Base-by-base conservation (phyloP, 1,284 basidiomycete species). In the Abortiporus biennis region DNA sequence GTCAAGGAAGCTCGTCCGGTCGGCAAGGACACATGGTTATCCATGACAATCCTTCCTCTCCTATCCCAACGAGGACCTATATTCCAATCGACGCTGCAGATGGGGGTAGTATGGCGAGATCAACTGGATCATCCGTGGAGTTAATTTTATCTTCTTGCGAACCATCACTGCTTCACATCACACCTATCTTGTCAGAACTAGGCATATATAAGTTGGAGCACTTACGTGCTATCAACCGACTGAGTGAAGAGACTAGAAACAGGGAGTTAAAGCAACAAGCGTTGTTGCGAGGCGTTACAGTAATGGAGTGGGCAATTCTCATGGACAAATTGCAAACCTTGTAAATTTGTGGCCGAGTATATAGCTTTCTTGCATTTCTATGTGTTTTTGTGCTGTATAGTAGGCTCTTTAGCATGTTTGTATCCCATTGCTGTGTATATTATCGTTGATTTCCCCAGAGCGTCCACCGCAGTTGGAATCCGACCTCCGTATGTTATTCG, bases 291-390 rank as follows among this genome's bases (percentile, higher is more conserved):
- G 83, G 82, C 1, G 66, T 85, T 38, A 82, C 80, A 1, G 68
- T 83, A 3, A 64, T 85, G 57, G 83, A 85, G 52, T 85, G 82
- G 83, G 82, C 83, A n/a, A 81, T 85, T 50, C 64, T 85, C 48
- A 57, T 85, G 45, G 83, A 85, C 57, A 75, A 63, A 47, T 47
- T 66, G 46, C 57, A 59, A 47, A 55, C 50, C 32, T 35, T 65
- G 43, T 65, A 47, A 40, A 11, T 17, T 9, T 16, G 33, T 8
- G 16, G 17, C 17, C 16, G 33, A 11, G 9, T 34, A 8, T 8
- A 17, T 12, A 16, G 11, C n/a, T n/a, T n/a, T n/a, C n/a, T n/a
- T n/a, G n/a, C n/a, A n/a, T n/a, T n/a, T n/a, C n/a, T n/a, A n/a
- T n/a, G n/a, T n/a, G n/a, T n/a, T n/a, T n/a, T n/a, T n/a, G n/a